Evolutionary conservation across 2,329 filamentous ascomycete genomes (phyloP).

Genomic region (Trichoderma afroharzianum): DNA sequence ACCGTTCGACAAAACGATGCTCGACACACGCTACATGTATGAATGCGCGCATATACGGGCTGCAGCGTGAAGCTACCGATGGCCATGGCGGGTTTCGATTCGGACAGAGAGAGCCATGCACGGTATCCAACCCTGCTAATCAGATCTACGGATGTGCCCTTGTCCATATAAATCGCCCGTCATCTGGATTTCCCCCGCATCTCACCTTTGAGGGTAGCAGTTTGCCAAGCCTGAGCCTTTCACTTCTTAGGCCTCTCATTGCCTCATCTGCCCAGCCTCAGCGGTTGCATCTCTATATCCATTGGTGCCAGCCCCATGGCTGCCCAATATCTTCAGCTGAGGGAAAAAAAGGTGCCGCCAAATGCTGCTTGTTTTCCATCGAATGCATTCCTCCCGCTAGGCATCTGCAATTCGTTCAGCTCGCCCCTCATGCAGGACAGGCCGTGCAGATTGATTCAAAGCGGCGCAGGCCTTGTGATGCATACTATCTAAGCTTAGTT

Average conservation of each 20-base stretch:
- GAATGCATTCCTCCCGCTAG: background rate
- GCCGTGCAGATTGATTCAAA: background rate
- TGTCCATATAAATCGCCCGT: background rate
- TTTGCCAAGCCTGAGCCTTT: background rate
- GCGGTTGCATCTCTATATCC: background rate
- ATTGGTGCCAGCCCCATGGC: background rate
- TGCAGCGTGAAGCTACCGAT: background rate
- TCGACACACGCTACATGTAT: background rate
- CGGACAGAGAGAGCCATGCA: background rate
- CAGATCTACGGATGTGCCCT: background rate
- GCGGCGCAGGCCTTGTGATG: background rate
- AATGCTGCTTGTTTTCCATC: background rate
- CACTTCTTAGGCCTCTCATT: background rate
- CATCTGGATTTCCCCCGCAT: background rate
- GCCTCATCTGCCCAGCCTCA: background rate
- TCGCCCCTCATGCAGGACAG: background rate
- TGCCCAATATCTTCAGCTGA: background rate
- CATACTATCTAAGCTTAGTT: conserved; percentile 8
- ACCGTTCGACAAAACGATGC: background rate
- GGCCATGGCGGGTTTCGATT: background rate
- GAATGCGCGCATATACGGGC: background rate
- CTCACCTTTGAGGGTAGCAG: background rate
- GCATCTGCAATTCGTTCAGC: background rate
- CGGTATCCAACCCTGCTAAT: background rate
- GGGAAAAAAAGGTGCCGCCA: background rate